phyloP scores from a whole-genome alignment of 208 protist species.

The Acanthamoeba castellanii region DNA sequence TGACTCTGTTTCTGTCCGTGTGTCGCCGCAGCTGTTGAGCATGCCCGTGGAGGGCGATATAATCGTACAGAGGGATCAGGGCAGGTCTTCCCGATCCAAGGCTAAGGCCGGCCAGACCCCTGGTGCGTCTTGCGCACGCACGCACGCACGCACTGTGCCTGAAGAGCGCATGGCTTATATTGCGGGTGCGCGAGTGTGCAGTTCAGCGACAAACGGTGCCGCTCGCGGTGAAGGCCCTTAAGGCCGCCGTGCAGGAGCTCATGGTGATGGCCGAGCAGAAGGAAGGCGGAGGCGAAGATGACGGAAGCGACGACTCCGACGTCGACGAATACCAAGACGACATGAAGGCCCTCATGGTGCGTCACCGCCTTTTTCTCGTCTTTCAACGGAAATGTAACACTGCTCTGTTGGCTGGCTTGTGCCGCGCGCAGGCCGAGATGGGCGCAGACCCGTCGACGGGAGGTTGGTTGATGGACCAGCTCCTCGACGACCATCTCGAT shows the following conservation, averaged over 20 bases:
- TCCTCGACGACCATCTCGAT: constrained; percentile 57
- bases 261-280: constrained; percentile 60
- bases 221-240: constrained; percentile 9
- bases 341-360: constrained; percentile 56
- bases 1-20: too few relatives aligned
- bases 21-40: neutral
- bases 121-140: neutral
- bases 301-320: neutral
- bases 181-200: neutral
- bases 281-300: neutral
- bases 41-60: constrained; percentile 65
- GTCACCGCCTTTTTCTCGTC: neutral
- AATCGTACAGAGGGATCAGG: neutral
- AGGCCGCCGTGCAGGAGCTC: constrained; percentile 28
- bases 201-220: neutral
- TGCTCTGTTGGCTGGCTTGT: too few relatives aligned
- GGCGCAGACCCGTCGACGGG: neutral
- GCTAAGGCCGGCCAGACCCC: neutral
- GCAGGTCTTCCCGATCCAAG: constrained; percentile 13
- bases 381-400: neutral
- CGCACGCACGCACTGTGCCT: neutral
- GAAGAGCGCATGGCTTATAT: neutral
- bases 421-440: neutral
- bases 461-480: constrained; percentile 36
- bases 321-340: neutral